Base-by-base conservation (phyloP, 2,329 filamentous ascomycete species). In the Neophaeococcomyces aloes region DNA sequence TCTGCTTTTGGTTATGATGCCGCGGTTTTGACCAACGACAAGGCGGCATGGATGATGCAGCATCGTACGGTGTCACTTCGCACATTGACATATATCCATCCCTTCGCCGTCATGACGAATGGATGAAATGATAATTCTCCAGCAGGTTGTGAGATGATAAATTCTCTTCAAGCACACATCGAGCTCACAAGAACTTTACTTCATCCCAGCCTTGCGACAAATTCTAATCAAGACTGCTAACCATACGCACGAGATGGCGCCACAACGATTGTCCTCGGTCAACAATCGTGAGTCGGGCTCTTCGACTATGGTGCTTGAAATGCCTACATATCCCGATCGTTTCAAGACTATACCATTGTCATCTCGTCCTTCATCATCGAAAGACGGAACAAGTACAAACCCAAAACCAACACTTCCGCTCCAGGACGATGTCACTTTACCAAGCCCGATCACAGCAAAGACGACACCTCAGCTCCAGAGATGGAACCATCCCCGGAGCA, bases 401-500 rank as follows among this genome's bases (percentile, higher is more conserved):
- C 4, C n/a, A 8, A 32, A 27, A 5, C 23, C 18, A 7, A 34
- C 17, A 17, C 31, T 10, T 8, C 25, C 31, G 11, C 14, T 25
- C 7, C 7, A 30, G 10, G 25, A 36, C 10, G 33, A 37, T 6
- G 33, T 15, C 7, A 30, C 34, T 4, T 55, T 71, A 0, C 68
- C 69, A 0, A 67, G 66, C 4, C 70, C 70, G 2, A 68, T 63
- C 0, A 69, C 64, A 2, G 62, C 64, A 1, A 34, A 35, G 10
- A 34, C 39, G 4, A 50, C 61, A 4, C 59, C 59, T 21, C 61
- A 64, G 36, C 54, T 65, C 11, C 72, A 81, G 55, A 63, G 59
- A 59, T 86, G 81, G 82, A 83, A 83, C 53, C 60, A 65, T 18
- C 73, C 81, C 0, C 59, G 62, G 8, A 65, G 67, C 29, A 84